These are phyloP conservation scores for Vachellia collinsii DNA, from an alignment of 306 rosid genomes.

Conservation along the genomic window DNA sequence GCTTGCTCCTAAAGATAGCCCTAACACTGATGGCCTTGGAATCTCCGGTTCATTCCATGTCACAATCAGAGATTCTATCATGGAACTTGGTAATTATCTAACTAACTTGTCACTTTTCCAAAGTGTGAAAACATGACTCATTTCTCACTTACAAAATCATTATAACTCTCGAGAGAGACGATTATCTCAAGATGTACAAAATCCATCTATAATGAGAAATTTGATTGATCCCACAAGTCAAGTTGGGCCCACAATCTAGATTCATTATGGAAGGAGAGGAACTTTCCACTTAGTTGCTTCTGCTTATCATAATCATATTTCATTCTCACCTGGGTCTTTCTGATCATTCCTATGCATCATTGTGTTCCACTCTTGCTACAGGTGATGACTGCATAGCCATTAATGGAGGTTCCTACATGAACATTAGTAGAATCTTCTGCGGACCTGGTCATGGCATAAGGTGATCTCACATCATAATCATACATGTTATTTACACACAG, in stretches of 20 bases:
- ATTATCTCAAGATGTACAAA: neutral
- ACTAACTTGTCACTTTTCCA: neutral
- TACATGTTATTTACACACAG: no score
- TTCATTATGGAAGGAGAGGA: neutral
- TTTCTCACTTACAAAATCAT: neutral
- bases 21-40: constrained; percentile 68
- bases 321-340: neutral
- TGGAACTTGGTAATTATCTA: constrained; percentile 46
- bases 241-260: neutral
- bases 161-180: neutral
- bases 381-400: constrained; percentile 67
- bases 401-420: constrained; percentile 44
- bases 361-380: neutral
- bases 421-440: constrained; percentile 43
- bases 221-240: neutral
- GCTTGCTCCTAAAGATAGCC: constrained; percentile 49
- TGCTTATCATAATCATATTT: neutral
- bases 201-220: neutral
- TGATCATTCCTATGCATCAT: neutral
- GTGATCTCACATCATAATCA: constrained; percentile 20
- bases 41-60: constrained; percentile 39
- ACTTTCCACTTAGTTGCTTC: neutral
- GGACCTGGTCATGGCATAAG: constrained; percentile 75
- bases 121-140: neutral
- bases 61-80: constrained; percentile 5